Conservation (phyloP, 345 rosid species). For the Luvunga scandens region DNA sequence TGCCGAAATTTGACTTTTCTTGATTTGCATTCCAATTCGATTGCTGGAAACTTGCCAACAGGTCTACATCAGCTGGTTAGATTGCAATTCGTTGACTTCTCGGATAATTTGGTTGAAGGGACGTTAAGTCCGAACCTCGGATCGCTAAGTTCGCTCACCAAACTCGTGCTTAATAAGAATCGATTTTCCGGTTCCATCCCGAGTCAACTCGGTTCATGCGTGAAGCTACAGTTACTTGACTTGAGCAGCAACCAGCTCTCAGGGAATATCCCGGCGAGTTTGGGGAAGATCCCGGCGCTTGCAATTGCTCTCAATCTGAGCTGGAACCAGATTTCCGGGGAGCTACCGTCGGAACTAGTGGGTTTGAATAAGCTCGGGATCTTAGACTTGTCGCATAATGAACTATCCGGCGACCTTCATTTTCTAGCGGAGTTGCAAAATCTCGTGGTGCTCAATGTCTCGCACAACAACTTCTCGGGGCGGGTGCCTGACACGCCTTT, state of each 20-base stretch:
- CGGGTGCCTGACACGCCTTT: slow-evolving; percentile 75
- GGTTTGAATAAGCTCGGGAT: slow-evolving; percentile 62
- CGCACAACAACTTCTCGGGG: slow-evolving; percentile 79
- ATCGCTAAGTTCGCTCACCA: slow-evolving; percentile 56
- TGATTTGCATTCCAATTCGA: slow-evolving; percentile 75
- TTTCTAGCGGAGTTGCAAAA: slow-evolving; percentile 61
- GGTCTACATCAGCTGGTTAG: slow-evolving; percentile 44
- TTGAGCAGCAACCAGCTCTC: slow-evolving; percentile 59
- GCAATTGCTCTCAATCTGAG: slow-evolving; percentile 83
- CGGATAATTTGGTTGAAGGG: slow-evolving; percentile 60
- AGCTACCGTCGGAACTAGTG: slow-evolving; percentile 55
- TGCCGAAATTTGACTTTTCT: slow-evolving; percentile 69
- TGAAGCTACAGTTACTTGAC: slow-evolving; percentile 69
- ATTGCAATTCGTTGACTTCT: slow-evolving; percentile 63
- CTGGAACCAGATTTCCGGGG: slow-evolving; percentile 60
- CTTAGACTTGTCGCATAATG: slow-evolving; percentile 71
- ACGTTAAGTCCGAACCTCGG: slow-evolving; percentile 56
- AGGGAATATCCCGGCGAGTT: slow-evolving; percentile 58
- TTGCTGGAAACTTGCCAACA: slow-evolving; percentile 58
- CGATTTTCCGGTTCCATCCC: slow-evolving; percentile 67
- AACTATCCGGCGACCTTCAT: slow-evolving; percentile 59
- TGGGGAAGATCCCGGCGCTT: slow-evolving; percentile 64
- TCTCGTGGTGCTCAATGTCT: slow-evolving; percentile 82
- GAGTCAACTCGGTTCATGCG: slow-evolving; percentile 58
- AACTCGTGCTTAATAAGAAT: slow-evolving; percentile 65